phyloP scores from a whole-genome alignment of 2,329 filamentous ascomycete species.

The Epichloe gansuensis region DNA sequence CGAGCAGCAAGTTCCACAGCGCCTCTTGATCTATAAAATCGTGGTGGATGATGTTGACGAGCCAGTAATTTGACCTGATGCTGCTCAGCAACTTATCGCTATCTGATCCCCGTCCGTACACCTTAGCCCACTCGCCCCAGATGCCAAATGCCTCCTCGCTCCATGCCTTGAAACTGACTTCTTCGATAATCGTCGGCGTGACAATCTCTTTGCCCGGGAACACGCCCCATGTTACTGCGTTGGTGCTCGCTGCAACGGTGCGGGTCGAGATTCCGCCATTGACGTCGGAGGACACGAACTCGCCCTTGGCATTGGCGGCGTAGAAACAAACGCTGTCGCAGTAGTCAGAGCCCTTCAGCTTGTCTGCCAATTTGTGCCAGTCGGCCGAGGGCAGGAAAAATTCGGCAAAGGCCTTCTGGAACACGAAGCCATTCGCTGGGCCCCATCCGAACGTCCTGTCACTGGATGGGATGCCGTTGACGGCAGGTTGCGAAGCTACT shows the following conservation, averaged over 20 bases:
- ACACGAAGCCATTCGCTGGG: slow-evolving; percentile 82
- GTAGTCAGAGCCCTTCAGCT: slow-evolving; percentile 45
- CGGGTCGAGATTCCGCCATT: slow-evolving; percentile 21
- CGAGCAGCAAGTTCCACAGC: slow-evolving; percentile 56
- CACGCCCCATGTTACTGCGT: slow-evolving; percentile 93
- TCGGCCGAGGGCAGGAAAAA: slow-evolving; percentile 73
- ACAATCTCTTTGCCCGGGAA: slow-evolving; percentile 94
- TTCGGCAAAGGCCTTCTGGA: slow-evolving; percentile 97
- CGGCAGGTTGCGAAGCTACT: slow-evolving; percentile 85
- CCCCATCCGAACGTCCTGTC: slow-evolving; percentile 88
- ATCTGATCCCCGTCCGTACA: slow-evolving; percentile 64
- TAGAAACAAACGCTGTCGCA: slow-evolving; percentile 73
- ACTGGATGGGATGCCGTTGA: slow-evolving; percentile 69
- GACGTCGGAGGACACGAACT: slow-evolving; percentile 61
- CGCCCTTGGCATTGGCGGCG: slow-evolving; percentile 66
- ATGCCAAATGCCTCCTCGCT: slow-evolving; percentile 91
- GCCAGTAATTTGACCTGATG: slow-evolving; percentile 61
- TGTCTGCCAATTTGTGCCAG: slow-evolving; percentile 54
- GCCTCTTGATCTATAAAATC: slow-evolving; percentile 60
- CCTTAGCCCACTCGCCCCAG: slow-evolving; percentile 84
- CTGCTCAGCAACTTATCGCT: slow-evolving; percentile 60
- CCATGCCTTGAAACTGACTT: slow-evolving; percentile 89
- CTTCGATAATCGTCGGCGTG: slow-evolving; percentile 92
- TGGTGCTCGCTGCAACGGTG: slow-evolving; percentile 48
- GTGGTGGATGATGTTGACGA: slow-evolving; percentile 85